A percentile compares a stretch with the other conserved stretches of the same genome.
These are phyloP conservation scores for Fraxinus americana DNA, from an alignment of 257 asterid species.

Conservation along the genomic window DNA sequence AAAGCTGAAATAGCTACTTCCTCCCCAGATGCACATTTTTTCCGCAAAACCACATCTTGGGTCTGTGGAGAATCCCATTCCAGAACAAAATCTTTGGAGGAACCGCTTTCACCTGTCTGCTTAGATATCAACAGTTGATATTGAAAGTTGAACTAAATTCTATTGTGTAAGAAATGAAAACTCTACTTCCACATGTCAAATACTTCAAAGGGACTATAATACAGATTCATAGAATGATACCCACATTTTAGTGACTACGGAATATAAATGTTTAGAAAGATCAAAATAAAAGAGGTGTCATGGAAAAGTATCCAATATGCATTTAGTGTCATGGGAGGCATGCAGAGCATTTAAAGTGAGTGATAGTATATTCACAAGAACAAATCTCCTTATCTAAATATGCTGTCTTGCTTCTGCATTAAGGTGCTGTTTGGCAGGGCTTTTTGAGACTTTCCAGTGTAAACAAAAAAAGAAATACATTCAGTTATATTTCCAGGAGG, in stretches of 20 bases:
- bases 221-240: neutral
- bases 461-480: neutral
- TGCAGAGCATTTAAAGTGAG: neutral
- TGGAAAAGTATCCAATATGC: neutral
- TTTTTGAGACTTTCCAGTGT: neutral
- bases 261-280: neutral
- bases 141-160: conserved; percentile 6
- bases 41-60: conserved; percentile 70
- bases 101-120: conserved; percentile 57
- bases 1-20: conserved; percentile 86
- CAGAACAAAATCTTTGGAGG: conserved; percentile 64
- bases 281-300: neutral
- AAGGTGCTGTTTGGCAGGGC: neutral
- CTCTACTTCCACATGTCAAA: neutral
- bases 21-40: conserved; percentile 70
- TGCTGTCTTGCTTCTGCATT: neutral
- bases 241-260: neutral
- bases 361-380: neutral
- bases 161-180: neutral
- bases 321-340: neutral
- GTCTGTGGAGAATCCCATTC: conserved; percentile 75
- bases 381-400: neutral
- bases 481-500: neutral
- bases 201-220: neutral
- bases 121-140: conserved; percentile 12